Evolutionary conservation across 805 yeast species (phyloP).

Genomic region (Metschnikowia koreensis): DNA sequence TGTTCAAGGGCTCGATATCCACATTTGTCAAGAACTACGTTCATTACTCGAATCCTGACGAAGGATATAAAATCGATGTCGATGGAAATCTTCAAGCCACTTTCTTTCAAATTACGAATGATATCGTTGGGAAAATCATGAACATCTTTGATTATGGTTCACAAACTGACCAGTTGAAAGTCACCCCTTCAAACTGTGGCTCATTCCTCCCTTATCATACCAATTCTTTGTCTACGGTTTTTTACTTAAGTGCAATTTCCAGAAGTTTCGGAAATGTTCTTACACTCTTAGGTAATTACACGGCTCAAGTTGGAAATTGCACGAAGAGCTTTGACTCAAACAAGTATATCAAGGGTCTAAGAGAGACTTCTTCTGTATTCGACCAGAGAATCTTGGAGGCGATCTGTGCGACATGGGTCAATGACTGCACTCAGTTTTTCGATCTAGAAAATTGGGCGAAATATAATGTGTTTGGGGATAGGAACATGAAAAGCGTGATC

Average conservation of each 20-base stretch:
- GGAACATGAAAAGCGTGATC: conserved; percentile 21
- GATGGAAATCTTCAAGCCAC: conserved; percentile 27
- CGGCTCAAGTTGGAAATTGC: conserved; percentile 33
- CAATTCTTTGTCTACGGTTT: conserved; percentile 41
- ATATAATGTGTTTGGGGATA: conserved; percentile 15
- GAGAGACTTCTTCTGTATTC: conserved; percentile 30
- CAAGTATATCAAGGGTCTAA: conserved; percentile 32
- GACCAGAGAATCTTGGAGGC: conserved; percentile 43
- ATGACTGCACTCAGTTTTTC: conserved; percentile 44
- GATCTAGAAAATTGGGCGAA: conserved; percentile 44
- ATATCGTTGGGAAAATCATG: conserved; percentile 26
- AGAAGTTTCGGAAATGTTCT: conserved; percentile 27
- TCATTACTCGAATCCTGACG: conserved; percentile 27
- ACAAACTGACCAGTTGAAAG: conserved; percentile 33
- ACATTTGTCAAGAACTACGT: conserved; percentile 39
- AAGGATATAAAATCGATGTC: conserved; percentile 28
- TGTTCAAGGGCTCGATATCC: conserved; percentile 27
- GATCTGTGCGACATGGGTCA: conserved; percentile 43
- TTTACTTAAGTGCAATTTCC: conserved; percentile 31
- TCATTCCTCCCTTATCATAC: conserved; percentile 40
- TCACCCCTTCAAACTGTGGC: conserved; percentile 34
- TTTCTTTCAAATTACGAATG: conserved; percentile 27
- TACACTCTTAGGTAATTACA: conserved; percentile 31
- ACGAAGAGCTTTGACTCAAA: conserved; percentile 36
- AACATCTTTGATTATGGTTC: conserved; percentile 28